Conservation (phyloP, 163 green algal genomes). For the Scenedesmus sp. region DNA sequence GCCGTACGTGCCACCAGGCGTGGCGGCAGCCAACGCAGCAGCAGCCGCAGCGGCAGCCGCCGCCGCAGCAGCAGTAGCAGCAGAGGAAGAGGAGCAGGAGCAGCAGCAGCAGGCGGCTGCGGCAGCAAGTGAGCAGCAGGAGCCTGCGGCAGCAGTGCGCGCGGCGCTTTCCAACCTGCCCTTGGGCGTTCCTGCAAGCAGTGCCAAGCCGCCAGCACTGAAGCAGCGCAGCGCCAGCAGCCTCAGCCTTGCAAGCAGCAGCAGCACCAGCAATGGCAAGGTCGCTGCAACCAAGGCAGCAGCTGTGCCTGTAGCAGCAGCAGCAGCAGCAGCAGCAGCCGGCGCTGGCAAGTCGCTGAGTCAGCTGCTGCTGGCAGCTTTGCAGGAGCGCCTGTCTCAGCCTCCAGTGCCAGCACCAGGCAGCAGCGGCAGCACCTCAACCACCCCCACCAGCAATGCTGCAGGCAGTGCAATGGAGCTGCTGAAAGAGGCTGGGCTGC, state of each 20-base stretch:
- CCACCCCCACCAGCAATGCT: background rate
- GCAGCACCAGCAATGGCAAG: slow-evolving; percentile 17
- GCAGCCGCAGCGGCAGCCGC: background rate
- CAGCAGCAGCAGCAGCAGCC: background rate
- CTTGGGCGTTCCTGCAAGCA: slow-evolving; percentile 15
- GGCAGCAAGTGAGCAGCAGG: background rate
- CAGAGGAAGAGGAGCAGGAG: slow-evolving; percentile 4
- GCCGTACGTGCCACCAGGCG: background rate
- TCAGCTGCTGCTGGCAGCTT: slow-evolving; percentile 31
- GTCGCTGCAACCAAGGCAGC: background rate
- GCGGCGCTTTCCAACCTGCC: slow-evolving; percentile 46
- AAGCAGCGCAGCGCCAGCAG: slow-evolving; percentile 10
- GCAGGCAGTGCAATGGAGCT: slow-evolving; percentile 31
- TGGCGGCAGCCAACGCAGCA: slow-evolving; percentile 20
- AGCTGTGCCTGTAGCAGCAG: background rate
- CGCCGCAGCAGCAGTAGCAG: background rate
- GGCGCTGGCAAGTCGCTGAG: background rate
- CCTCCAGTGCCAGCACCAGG: background rate
- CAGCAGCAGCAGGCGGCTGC: background rate
- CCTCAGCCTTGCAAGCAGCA: background rate
- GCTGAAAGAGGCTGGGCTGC: slow-evolving; percentile 31
- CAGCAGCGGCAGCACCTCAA: background rate
- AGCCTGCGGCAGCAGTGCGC: slow-evolving; percentile 16
- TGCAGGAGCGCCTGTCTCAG: slow-evolving; percentile 33
- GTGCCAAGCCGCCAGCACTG: background rate